phyloP scores from a whole-genome alignment of 805 yeast species.

The Pichia paraexigua region DNA sequence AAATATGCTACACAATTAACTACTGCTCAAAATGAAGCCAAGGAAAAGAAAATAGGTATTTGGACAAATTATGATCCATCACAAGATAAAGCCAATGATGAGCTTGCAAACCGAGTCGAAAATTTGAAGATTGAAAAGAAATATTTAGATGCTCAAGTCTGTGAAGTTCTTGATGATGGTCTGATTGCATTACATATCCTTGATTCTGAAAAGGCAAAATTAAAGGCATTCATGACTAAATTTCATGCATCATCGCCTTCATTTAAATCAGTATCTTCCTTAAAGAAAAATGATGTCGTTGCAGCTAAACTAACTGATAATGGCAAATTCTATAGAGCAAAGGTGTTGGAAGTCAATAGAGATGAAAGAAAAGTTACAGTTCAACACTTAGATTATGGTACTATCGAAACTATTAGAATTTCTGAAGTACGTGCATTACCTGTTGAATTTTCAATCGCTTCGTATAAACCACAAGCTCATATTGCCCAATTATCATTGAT shows the following conservation, averaged over 20 bases:
- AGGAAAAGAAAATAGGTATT: conserved; percentile 45
- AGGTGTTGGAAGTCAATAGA: conserved; percentile 40
- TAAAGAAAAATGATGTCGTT: conserved; percentile 46
- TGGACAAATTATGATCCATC: conserved; percentile 56
- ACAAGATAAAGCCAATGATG: conserved; percentile 25
- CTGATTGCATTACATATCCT: conserved; percentile 38
- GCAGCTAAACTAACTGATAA: conserved; percentile 46
- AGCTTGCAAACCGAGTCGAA: conserved; percentile 14
- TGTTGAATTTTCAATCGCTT: conserved; percentile 33
- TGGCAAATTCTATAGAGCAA: conserved; percentile 53
- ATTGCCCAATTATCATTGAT: conserved; percentile 46
- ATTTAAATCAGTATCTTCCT: conserved; percentile 28
- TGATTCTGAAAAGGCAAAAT: conserved; percentile 32
- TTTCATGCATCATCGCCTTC: conserved; percentile 35
- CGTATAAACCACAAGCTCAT: conserved; percentile 47
- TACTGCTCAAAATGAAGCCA: conserved; percentile 59
- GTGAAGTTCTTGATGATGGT: conserved; percentile 38
- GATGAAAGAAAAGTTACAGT: conserved; percentile 38
- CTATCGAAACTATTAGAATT: conserved; percentile 36
- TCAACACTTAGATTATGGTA: conserved; percentile 57
- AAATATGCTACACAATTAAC: conserved; percentile 45
- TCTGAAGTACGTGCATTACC: conserved; percentile 47
- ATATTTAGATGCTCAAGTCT: conserved; percentile 46
- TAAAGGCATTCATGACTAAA: conserved; percentile 37
- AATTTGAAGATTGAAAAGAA: conserved; percentile 25